Percentiles rank a stretch among this genome's conserved stretches.
Evolutionary conservation across 495 filamentous ascomycete species (phyloP).

Genomic region (Penicillium maclennaniae): DNA sequence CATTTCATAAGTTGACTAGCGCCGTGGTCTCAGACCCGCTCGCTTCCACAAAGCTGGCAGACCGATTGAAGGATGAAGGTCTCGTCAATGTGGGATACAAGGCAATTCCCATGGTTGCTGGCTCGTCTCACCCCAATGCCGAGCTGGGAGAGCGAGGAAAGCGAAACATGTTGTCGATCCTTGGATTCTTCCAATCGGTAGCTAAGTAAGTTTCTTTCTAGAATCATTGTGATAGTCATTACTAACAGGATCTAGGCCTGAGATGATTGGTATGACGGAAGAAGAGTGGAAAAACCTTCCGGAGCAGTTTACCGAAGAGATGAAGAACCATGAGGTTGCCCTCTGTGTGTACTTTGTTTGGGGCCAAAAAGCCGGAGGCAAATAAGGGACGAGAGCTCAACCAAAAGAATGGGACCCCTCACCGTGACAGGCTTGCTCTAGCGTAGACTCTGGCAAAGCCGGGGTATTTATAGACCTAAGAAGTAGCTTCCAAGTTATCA

Average conservation of each 20-base stretch:
- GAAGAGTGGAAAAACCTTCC: background rate
- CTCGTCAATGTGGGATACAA: background rate
- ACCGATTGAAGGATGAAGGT: background rate
- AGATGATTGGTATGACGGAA: background rate
- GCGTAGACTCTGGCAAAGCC: no score
- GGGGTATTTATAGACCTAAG: no score
- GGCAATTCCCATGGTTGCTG: conserved; percentile 1
- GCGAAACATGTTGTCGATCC: background rate
- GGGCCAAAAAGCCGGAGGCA: conserved; percentile 1
- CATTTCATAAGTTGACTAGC: background rate
- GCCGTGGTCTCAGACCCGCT: background rate
- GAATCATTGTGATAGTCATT: background rate
- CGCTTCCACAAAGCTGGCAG: background rate
- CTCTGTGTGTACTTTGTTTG: background rate
- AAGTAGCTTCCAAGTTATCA: no score
- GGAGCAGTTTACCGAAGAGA: background rate
- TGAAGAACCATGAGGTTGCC: background rate
- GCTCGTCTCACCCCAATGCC: background rate
- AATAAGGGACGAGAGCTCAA: conserved; percentile 6
- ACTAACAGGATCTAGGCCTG: background rate
- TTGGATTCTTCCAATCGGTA: background rate
- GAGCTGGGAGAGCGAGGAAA: conserved; percentile 4
- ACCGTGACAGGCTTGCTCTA: no score
- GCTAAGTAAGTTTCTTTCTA: background rate
- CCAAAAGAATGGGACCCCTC: no score